Evolutionary conservation across 208 protist species (phyloP).

Genomic region (Angomonas deanei): DNA sequence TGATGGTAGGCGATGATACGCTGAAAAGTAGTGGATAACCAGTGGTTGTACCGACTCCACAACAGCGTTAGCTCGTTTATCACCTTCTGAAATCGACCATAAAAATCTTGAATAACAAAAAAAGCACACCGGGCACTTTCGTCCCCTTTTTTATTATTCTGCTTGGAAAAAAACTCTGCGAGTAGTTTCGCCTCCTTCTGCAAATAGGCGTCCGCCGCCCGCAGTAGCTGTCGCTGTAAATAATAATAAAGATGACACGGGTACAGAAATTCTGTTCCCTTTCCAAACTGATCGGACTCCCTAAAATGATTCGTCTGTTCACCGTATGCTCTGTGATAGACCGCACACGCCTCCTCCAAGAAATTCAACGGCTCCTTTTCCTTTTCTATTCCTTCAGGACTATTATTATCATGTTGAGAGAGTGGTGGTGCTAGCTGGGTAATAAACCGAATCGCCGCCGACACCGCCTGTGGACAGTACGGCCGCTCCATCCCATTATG

Average conservation of each 20-base stretch:
- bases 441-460: neutral
- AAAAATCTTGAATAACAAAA: neutral
- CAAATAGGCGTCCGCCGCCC: neutral
- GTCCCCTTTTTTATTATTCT: too few relatives aligned
- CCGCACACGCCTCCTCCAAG: neutral
- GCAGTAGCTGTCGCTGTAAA: neutral
- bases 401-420: too few relatives aligned
- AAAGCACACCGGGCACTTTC: neutral
- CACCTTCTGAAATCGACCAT: neutral
- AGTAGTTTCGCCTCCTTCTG: neutral
- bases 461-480: neutral
- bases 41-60: neutral
- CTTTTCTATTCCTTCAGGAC: too few relatives aligned
- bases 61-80: neutral
- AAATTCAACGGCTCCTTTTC: too few relatives aligned
- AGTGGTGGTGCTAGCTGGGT: neutral
- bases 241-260: constrained; percentile 1
- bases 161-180: neutral
- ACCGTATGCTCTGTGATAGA: neutral
- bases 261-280: neutral
- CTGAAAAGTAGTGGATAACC: neutral
- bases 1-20: neutral
- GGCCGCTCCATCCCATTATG: too few relatives aligned
- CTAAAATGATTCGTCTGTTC: neutral
- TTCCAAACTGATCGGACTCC: neutral